A percentile compares a stretch with the other conserved stretches of the same genome.
Evolutionary conservation across 495 filamentous ascomycete species (phyloP).

Genomic region (Penicillium ucsense): DNA sequence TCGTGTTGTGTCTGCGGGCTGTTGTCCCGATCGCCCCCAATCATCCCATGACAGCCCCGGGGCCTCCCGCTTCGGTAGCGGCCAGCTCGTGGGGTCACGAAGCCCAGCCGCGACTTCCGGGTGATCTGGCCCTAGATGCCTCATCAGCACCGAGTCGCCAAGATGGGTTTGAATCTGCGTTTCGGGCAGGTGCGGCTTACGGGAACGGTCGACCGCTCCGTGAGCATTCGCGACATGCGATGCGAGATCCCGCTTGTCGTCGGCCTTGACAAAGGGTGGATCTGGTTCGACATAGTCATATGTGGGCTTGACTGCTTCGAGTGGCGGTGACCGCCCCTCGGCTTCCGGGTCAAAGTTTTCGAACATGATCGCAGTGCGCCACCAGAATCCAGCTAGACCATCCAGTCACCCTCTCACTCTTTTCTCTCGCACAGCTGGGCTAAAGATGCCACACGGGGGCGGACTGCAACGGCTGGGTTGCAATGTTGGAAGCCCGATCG

Average conservation of each 20-base stretch:
- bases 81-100: slow-evolving; percentile 5
- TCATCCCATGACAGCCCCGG: too few species aligned
- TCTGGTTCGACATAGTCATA: slow-evolving; percentile 15
- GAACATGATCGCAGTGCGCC: slow-evolving; percentile 21
- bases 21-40: too few species aligned
- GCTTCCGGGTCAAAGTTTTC: slow-evolving; percentile 38
- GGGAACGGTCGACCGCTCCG: slow-evolving; percentile 23
- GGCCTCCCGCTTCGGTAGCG: too few species aligned
- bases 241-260: slow-evolving; percentile 6
- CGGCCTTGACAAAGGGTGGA: slow-evolving; percentile 19
- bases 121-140: slow-evolving; percentile 34
- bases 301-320: slow-evolving; percentile 11
- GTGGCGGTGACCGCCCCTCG: slow-evolving; percentile 24
- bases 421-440: too few species aligned
- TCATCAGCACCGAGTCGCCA: slow-evolving; percentile 40
- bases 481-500: background rate
- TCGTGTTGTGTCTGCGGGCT: too few species aligned
- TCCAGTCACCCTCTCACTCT: too few species aligned
- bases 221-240: slow-evolving; percentile 6
- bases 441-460: background rate
- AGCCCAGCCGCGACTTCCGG: slow-evolving; percentile 34
- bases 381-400: too few species aligned
- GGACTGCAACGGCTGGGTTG: background rate
- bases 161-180: slow-evolving; percentile 20
- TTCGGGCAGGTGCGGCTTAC: slow-evolving; percentile 28